phyloP scores from a whole-genome alignment of 2,329 filamentous ascomycete genomes.

The Mollisiaceae sp. region DNA sequence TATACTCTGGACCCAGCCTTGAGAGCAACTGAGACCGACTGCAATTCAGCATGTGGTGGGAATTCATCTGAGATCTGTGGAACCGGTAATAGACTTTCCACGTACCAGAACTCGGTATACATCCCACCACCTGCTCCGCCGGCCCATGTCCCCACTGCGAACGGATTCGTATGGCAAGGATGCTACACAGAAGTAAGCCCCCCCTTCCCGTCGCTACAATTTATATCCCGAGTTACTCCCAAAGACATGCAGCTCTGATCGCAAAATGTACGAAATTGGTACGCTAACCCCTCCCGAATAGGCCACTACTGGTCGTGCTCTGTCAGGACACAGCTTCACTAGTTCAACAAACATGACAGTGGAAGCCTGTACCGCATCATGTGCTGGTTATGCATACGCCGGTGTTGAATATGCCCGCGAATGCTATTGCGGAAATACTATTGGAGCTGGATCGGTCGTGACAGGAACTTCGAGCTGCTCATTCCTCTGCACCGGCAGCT shows the following conservation, averaged over 20 bases:
- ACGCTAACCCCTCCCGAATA: too few relatives aligned
- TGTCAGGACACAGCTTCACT: conserved; percentile 6
- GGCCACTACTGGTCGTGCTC: conserved; percentile 8
- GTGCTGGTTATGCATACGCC: conserved; percentile 21
- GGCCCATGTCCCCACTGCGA: background rate
- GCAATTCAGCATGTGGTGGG: background rate
- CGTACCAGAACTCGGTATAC: conserved; percentile 3
- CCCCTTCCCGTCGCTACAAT: too few relatives aligned
- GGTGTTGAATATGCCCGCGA: conserved; percentile 24
- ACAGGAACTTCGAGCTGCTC: background rate
- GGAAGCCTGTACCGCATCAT: conserved; percentile 18
- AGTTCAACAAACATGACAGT: conserved; percentile 13
- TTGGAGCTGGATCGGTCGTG: background rate
- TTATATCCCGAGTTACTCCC: too few relatives aligned
- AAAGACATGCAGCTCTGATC: too few relatives aligned
- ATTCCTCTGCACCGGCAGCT: background rate
- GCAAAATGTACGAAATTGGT: too few relatives aligned
- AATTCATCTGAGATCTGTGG: conserved; percentile 5
- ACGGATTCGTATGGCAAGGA: conserved; percentile 6
- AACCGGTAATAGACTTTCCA: background rate
- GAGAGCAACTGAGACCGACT: conserved; percentile 1
- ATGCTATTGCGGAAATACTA: conserved; percentile 8
- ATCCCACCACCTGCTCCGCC: background rate
- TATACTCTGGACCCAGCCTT: conserved; percentile 3
- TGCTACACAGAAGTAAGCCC: conserved; percentile 20